Evolutionary conservation across 495 filamentous ascomycete genomes (phyloP).

Genomic region (Penicillium turbatum): DNA sequence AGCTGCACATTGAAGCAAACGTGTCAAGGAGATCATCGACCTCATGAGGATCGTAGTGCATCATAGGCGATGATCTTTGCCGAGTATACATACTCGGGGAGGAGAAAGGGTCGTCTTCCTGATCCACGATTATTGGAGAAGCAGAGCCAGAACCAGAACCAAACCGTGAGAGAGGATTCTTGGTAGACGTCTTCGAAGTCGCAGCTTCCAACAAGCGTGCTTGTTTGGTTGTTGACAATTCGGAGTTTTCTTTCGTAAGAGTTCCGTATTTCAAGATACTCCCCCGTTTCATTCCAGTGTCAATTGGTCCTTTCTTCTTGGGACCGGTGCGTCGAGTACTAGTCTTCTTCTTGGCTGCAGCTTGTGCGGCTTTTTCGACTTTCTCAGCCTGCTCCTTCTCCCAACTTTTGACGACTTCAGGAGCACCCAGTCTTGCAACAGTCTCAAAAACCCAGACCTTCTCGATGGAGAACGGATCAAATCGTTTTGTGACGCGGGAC

Average conservation of each 20-base stretch:
- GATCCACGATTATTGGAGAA: conserved; percentile 5
- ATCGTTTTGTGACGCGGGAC: conserved; percentile 53
- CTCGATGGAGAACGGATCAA: conserved; percentile 60
- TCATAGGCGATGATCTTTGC: not conserved
- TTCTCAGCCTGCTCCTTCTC: conserved; percentile 54
- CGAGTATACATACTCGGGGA: conserved; percentile 23
- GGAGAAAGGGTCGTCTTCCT: conserved; percentile 12
- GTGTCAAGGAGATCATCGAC: conserved; percentile 29
- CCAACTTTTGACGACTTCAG: conserved; percentile 71
- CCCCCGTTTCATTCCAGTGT: conserved; percentile 42
- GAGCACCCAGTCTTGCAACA: conserved; percentile 64
- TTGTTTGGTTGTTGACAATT: conserved; percentile 31
- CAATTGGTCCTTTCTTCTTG: conserved; percentile 41
- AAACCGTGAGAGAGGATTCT: conserved; percentile 8
- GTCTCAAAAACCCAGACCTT: conserved; percentile 76
- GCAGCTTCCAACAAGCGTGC: conserved; percentile 33
- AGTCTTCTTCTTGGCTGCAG: conserved; percentile 31
- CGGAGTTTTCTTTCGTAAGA: conserved; percentile 38
- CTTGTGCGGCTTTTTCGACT: conserved; percentile 20
- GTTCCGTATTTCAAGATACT: conserved; percentile 47
- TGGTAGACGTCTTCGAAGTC: conserved; percentile 18
- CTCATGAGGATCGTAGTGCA: conserved; percentile 6
- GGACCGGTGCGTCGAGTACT: conserved; percentile 28
- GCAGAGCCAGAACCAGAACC: not conserved
- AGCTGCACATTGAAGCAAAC: conserved; percentile 27